Conservation (phyloP, 257 asterid genomes). For the Ocimum tenuiflorum region DNA sequence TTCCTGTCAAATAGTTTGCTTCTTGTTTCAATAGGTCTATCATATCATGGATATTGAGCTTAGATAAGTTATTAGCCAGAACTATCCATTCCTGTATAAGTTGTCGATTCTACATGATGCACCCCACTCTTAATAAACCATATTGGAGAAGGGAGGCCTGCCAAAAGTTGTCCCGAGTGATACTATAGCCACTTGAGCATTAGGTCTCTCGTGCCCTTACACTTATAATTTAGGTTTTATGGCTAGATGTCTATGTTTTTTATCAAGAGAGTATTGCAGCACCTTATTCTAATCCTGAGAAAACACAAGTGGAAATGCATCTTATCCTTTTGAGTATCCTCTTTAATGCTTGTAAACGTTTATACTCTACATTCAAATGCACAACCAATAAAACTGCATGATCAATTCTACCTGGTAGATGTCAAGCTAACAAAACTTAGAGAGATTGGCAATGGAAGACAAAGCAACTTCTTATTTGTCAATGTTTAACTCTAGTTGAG, state of each 20-base stretch:
- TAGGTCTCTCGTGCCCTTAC: background rate
- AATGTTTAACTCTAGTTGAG: no score
- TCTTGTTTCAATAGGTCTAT: conserved; percentile 1
- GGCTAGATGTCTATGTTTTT: background rate
- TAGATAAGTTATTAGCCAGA: conserved; percentile 2
- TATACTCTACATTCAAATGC: no score
- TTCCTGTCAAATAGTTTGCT: background rate
- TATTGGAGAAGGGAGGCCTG: background rate
- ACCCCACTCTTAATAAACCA: background rate
- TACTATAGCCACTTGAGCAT: background rate
- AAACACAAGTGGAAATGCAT: no score
- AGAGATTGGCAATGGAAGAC: no score
- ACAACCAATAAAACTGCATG: no score
- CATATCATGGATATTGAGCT: background rate
- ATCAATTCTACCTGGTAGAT: no score
- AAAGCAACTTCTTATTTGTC: no score
- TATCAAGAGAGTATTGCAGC: no score
- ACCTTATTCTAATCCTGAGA: no score
- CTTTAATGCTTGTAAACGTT: no score
- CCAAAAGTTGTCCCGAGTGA: background rate
- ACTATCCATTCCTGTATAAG: background rate
- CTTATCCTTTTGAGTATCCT: no score
- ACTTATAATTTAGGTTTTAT: background rate
- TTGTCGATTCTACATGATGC: background rate
- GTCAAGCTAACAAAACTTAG: no score